These are phyloP conservation scores for Fraxinus latifolia DNA, from an alignment of 305 asterid genomes.

Conservation along the genomic window DNA sequence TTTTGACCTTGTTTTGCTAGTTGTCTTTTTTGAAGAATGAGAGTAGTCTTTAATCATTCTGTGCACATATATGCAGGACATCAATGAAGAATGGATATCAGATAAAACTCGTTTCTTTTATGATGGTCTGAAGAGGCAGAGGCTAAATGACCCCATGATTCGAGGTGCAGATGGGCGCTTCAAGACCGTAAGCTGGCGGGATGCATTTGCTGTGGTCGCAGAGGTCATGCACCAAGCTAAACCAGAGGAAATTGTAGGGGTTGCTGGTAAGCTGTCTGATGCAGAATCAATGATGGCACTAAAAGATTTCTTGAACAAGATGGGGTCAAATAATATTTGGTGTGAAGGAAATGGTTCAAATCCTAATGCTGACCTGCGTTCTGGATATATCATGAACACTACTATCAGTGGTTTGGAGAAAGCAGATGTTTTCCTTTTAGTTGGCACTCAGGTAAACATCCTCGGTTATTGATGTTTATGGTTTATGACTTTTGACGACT, in stretches of 20 bases:
- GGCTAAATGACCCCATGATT: constrained; percentile 96
- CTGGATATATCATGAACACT: constrained; percentile 92
- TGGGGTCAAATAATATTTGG: constrained; percentile 89
- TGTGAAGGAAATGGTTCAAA: constrained; percentile 90
- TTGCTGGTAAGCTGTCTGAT: constrained; percentile 92
- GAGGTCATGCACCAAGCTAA: constrained; percentile 71
- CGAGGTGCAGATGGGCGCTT: constrained; percentile 96
- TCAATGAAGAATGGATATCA: constrained; percentile 99
- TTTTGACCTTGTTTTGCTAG: constrained; percentile 1
- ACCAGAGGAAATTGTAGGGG: constrained; percentile 82
- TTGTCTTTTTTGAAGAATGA: background rate
- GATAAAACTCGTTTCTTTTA: constrained; percentile 96
- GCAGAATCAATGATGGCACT: constrained; percentile 93
- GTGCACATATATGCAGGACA: constrained; percentile 54
- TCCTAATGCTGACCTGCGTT: constrained; percentile 87
- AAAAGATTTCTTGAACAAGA: constrained; percentile 63
- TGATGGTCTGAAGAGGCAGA: constrained; percentile 96
- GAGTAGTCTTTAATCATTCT: constrained; percentile 4
- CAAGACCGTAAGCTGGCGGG: constrained; percentile 89
- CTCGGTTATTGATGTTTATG: constrained; percentile 13
- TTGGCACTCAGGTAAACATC: constrained; percentile 86
- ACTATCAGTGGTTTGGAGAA: constrained; percentile 90
- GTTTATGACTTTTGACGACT: constrained; percentile 4
- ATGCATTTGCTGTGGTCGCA: constrained; percentile 82
- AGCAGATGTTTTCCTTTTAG: constrained; percentile 88